phyloP scores from a whole-genome alignment of 208 protist species.

The Acanthamoeba lenticulata region DNA sequence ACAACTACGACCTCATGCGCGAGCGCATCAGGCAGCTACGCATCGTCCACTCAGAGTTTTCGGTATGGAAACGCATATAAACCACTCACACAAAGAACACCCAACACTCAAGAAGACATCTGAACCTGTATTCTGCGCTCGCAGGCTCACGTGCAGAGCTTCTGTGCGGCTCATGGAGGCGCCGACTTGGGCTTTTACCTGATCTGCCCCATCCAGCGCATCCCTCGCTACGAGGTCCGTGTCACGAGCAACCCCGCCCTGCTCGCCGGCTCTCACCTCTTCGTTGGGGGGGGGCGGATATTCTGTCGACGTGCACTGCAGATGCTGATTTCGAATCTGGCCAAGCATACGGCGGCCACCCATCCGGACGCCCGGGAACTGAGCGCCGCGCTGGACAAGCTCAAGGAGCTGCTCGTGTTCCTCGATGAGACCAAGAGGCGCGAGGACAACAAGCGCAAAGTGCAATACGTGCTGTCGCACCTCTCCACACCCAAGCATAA shows the following conservation, averaged over 20 bases:
- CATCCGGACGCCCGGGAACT: background rate
- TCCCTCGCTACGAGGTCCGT: background rate
- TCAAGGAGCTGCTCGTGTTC: background rate
- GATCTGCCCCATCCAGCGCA: slow-evolving; percentile 21
- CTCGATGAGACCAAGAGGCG: slow-evolving; percentile 8
- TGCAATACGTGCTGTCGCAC: background rate
- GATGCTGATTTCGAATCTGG: background rate
- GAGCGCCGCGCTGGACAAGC: background rate
- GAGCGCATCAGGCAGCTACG: background rate
- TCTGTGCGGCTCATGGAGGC: background rate
- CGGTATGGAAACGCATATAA: background rate
- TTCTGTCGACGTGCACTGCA: too few relatives aligned
- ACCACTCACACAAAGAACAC: background rate
- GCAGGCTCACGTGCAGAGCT: background rate
- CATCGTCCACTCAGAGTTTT: background rate
- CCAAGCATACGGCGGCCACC: background rate
- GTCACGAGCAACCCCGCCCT: background rate
- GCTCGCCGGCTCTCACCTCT: background rate
- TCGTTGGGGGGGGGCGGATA: background rate
- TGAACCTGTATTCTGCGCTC: background rate
- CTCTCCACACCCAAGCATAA: background rate
- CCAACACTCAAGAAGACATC: background rate
- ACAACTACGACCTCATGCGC: background rate
- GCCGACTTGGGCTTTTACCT: background rate
- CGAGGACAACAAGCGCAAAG: background rate